Evolutionary conservation across 441 rosid genomes (phyloP), one percentile per base, ranked within the genome.

Genomic region (Euphorbia celastroides): DNA sequence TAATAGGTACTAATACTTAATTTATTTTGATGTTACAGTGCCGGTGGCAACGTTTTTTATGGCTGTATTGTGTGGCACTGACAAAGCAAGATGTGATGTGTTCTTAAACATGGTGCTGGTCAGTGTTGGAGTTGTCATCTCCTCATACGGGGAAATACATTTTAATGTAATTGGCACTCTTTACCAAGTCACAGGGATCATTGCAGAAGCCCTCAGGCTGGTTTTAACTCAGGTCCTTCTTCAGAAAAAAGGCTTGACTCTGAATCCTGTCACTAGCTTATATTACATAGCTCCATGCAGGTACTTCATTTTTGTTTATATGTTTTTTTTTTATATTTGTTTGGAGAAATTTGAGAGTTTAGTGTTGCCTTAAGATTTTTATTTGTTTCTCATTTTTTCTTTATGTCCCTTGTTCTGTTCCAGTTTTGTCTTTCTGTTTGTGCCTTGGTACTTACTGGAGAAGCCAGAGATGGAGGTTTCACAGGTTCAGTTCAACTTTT

Each of bases 221-320:
- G 99, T 95, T 62, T 87, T 95, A 74, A 95, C 97, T 76, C 99
- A 95, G 84, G 98, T 95, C 84, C 97, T 95, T 69, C 85, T 95
- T 69, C 98, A 95, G 78, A 95, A 95, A 84, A 95, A 92, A 86
- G 99, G 98, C 72, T 81, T 92, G 88, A 78, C 96, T 63, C 79
- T 95, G 76, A 95, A 95, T 81, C 99, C 99, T 12, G 81, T 95
- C 57, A 95, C 91, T 81, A 95, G 99, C 87, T 88, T 95, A 72
- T 95, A 95, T 81, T 95, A 92, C 83, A 95, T 95, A 50, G 99
- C 99, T 73, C 99, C 99, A 0, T 95, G 99, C 99, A 94, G 99
- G 99, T 91, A 87, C 46, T 59, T 32, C 34, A 13, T 36, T 65
- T 52, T 50, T 50, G 10, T 50, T 50, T 19, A 17, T 19, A 25